Base-by-base conservation (phyloP, 2,329 filamentous ascomycete species). In the Orbilia oligospora region DNA sequence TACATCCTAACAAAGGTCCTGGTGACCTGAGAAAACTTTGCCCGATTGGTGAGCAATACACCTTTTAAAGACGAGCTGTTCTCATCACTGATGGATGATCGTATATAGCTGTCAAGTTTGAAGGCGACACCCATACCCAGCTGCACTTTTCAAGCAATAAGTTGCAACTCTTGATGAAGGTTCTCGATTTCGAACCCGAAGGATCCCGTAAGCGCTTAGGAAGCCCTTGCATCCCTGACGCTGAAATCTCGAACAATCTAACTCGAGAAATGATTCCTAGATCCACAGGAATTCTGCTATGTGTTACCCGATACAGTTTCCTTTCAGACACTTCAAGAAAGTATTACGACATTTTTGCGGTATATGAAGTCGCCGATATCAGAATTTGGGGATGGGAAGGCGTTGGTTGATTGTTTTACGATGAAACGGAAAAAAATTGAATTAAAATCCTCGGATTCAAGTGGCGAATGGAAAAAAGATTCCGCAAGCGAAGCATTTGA, bases 71-170 rank as follows among this genome's bases (percentile, higher is more conserved):
- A 46, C 8, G 9, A 14, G 24, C 14, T 90, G 3, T 87, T 56
- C n/a, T 18, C 3, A 46, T 55, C n/a, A n/a, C 48, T 49, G 12
- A 67, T 41, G 10, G 2, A 10, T 33, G 0, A 5, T 3, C n/a
- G 44, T 36, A 38, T 20, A 14, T 81, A 91, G 89, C 85, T 71
- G 85, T 94, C 67, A 88, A 87, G 33, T 66, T 71, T 30, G 66
- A 71, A 20, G 30, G 66, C 14, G 10, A 38, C 16, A 18, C 14
- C 10, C 66, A 58, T 36, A 38, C 58, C 46, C 66, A 64, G 83
- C 89, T 6, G 89, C 89, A 36, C 84, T 86, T 44, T 27, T 49
- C 41, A 38, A 75, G 24, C 49, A 76, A 61, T 48, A 80, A 30
- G 48, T 65, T 49, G 8, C 72, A 71, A 14, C 58, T 80, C 8